Percentiles rank a stretch among this genome's conserved stretches.
phyloP scores from a whole-genome alignment of 2,329 filamentous ascomycete genomes.

The Aspergillus fumigatiaffinis region DNA sequence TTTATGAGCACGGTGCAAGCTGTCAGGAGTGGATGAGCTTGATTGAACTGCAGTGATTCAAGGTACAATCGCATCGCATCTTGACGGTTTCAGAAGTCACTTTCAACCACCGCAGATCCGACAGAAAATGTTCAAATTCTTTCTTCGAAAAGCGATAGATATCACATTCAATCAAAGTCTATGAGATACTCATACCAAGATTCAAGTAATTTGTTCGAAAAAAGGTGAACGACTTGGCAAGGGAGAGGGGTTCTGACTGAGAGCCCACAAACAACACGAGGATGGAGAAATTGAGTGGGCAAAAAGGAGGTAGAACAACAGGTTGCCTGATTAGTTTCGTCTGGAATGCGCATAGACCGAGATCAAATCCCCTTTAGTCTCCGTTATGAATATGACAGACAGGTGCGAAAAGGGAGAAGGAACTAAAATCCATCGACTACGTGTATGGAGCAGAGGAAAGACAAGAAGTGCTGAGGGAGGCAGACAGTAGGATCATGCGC shows the following conservation, averaged over 20 bases:
- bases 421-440: conserved; percentile 3
- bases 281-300: neutral
- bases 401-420: conserved; percentile 9
- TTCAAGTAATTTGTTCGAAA: neutral
- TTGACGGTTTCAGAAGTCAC: no score
- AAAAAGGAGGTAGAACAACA: neutral
- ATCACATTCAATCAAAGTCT: neutral
- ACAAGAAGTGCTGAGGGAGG: neutral
- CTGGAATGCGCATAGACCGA: neutral
- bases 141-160: neutral
- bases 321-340: neutral
- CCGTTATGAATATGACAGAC: neutral
- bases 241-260: neutral
- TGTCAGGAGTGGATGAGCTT: conserved; percentile 16
- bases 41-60: conserved; percentile 12
- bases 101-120: neutral
- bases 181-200: neutral
- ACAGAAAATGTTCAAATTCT: neutral
- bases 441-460: neutral
- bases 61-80: no score
- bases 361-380: neutral
- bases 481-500: neutral
- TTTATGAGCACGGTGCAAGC: conserved; percentile 6
- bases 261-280: neutral
- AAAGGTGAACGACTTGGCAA: neutral